Evolutionary conservation across 768 basidiomycete genomes (phyloP), one percentile per base, ranked within the genome.

Genomic region (Termitomyces sp.): DNA sequence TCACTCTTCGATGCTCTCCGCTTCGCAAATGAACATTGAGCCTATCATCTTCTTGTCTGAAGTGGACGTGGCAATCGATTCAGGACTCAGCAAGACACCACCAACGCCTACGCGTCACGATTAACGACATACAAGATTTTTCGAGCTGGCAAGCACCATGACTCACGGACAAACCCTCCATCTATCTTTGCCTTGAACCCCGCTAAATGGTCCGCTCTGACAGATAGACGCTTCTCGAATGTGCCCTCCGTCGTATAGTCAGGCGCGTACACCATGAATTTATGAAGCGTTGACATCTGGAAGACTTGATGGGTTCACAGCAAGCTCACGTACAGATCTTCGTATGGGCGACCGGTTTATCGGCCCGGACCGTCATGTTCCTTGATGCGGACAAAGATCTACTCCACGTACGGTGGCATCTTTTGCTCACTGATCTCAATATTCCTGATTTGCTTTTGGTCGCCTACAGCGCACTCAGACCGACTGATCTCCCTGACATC

Each of bases 201-300:
- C 44, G 75, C 77, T 8, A 88, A 69, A 69, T 91, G 90, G 42
- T 71, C 65, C 4, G 74, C 65, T 39, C 89, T 77, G 6, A 89
- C 84, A 2, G 79, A 76, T 63, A 88, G 73, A 36, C 89, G 79
- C n/a, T 81, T 79, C 22, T 78, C 78, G 46, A 84, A 79, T 3
- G 84, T 81, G 3, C 80, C 87, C 54, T 79, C 77, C 57, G 87
- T 85, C 13, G 82, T 82, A 66, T 79, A 82, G 69, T 91, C 89
- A 2, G 88, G 88, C 2, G 88, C 86, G 65, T 84, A 89, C 35
- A 91, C 83, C 57, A 88, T 65, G 69, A 86, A 87, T 42, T 66
- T 68, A 24, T 70, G 70, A 24, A 57, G 67, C 12, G 60, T 58
- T 35, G 57, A 11, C 39, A 63, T 62, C 18, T 44, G 13, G 28